Evolutionary conservation across 2,329 filamentous ascomycete genomes (phyloP).

Genomic region (Aureobasidium sp.): DNA sequence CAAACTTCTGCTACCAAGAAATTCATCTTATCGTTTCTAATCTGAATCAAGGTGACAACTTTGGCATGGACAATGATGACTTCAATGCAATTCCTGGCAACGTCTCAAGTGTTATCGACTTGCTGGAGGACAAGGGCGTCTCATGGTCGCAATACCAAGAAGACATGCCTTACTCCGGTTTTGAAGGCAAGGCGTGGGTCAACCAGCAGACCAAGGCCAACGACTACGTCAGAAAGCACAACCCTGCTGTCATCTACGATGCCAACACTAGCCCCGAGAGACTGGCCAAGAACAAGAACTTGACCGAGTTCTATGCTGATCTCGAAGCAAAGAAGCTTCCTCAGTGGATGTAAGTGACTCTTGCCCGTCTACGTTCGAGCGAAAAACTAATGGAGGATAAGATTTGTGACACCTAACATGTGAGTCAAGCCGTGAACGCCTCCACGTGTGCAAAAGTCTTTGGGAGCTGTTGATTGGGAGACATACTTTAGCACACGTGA

Average conservation of each 20-base stretch:
- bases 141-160: constrained; percentile 63
- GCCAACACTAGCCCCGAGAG: constrained; percentile 53
- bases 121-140: constrained; percentile 36
- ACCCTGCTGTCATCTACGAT: constrained; percentile 58
- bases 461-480: too few relatives aligned
- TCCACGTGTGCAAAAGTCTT: too few relatives aligned
- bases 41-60: constrained; percentile 49
- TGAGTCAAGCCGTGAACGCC: background rate
- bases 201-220: constrained; percentile 62
- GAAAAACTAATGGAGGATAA: background rate
- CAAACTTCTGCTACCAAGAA: too few relatives aligned
- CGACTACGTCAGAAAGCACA: constrained; percentile 80
- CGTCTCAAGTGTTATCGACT: constrained; percentile 35
- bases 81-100: constrained; percentile 44
- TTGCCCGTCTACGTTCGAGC: constrained; percentile 9
- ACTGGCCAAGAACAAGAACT: constrained; percentile 65
- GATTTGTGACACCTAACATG: constrained; percentile 53
- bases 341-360: constrained; percentile 51
- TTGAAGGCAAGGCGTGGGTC: constrained; percentile 54
- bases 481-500: too few relatives aligned
- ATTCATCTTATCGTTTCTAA: background rate
- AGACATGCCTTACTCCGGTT: constrained; percentile 67
- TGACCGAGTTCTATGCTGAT: constrained; percentile 62
- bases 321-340: constrained; percentile 57
- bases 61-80: constrained; percentile 63